Base-by-base conservation (phyloP, 2,329 filamentous ascomycete species). In the Lasiodiplodia sp. region DNA sequence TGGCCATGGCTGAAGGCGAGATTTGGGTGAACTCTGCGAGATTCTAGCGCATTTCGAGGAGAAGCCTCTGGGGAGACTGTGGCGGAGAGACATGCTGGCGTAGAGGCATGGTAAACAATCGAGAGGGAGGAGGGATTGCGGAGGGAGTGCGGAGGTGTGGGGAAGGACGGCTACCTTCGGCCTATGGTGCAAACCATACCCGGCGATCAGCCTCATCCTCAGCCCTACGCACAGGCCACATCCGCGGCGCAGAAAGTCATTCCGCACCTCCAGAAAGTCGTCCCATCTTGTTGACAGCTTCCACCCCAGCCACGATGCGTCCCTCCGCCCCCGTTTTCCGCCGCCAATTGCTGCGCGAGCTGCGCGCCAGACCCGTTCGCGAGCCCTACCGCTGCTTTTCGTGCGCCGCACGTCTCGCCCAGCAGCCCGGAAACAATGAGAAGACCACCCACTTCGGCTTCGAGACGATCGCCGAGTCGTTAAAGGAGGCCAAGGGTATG, bases 371-470 rank as follows among this genome's bases (percentile, higher is more conserved):
- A 67, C 25, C 37, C 6, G 11, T 57, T 12, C 37, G 58, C 14
- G 49, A 74, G 58, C 78, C 81, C 23, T 83, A 83, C 68, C 80
- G 85, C 68, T 85, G 84, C 73, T 85, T 87, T 71, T 86, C 85
- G 38, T 86, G 82, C 75, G 80, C 84, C 25, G 72, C 78, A 60
- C 81, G 77, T 71, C 71, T 76, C 66, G 73, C 78, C 53, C 73
- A 76, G 68, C 78, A 83, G 69, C 72, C 78, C 76, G 69, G 72
- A 72, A 25, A 81, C 65, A 72, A 84, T 72, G 84, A 87, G 73
- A 85, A 86, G 69, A 90, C 90, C 71, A 97, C 94, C 62, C 94
- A 97, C 82, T 97, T 97, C 80, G 94, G 94, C 64, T 97, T 93
- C 79, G 87, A 94, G 82, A 95, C 92, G 52, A 86, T 97, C 51